Base-by-base conservation (phyloP, 805 yeast genomes). In the Sugiyamaella boreocaroliniensis region DNA sequence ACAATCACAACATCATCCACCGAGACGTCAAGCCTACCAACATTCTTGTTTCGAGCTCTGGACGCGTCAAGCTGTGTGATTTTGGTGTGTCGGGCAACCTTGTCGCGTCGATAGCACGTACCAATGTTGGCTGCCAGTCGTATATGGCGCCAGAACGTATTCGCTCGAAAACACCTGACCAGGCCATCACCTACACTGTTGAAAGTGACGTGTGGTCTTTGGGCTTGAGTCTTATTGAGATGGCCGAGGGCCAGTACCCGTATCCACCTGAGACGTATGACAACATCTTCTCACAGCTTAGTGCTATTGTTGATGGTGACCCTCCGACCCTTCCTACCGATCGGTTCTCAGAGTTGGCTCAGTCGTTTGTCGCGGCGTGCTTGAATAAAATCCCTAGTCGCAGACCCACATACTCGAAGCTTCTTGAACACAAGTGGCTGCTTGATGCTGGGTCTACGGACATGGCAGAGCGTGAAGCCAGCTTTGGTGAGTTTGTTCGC, bases 91-190 rank as follows among this genome's bases (percentile, higher is more conserved):
- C 89, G 50, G 98, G 98, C 16, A 92, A 92, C 64, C 73, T 92
- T 56, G 98, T 93, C 19, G 96, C 97, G 1, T 88, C 96, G 0
- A 75, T 92, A 61, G 98, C 98, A 14, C 83, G 89, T 63, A 92
- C 99, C 0, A 92, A 93, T 62, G 89, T 92, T 59, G 99, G 99
- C 4, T 92, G 99, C 70, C 99, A 93, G 70, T 86, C 96, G 1
- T 92, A 92, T 69, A 93, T 93, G 98, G 98, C 98, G 1, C 99
- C 99, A 1, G 99, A 92, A 67, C 79, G 99, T 64, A 93, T 93
- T 61, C 82, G 83, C 64, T 80, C 61, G 77, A 52, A 81, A 22
- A 50, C 54, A 20, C 62, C 59, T 2, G 58, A 60, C 53, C 60
- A 59, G 15, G 59, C 61, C 40, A 53, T 58, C 40, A 57, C 59